Percentiles rank a stretch among this genome's conserved stretches.
Evolutionary conservation across 768 basidiomycete species (phyloP).

Genomic region (Naganishia randhawae): DNA sequence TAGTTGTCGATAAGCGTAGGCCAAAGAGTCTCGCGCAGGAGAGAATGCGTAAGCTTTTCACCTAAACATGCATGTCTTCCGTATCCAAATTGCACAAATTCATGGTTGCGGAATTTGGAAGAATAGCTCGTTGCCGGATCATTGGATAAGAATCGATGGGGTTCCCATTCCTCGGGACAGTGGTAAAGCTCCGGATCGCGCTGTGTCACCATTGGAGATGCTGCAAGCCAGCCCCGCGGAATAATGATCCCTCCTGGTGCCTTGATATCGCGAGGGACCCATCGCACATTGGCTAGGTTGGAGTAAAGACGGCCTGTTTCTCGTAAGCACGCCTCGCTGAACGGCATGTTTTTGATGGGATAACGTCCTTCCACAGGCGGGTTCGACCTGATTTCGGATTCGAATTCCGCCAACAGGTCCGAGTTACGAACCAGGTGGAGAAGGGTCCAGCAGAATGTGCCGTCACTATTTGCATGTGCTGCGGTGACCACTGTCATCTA

Average conservation of each 20-base stretch:
- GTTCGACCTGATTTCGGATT: constrained; percentile 11
- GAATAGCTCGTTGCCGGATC: neutral
- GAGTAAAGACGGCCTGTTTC: constrained; percentile 12
- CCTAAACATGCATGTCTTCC: neutral
- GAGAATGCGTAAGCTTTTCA: neutral
- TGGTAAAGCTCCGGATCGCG: neutral
- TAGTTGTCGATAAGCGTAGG: constrained; percentile 18
- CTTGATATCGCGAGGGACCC: neutral
- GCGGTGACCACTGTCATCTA: neutral
- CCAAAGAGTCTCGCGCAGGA: constrained; percentile 10
- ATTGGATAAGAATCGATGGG: neutral
- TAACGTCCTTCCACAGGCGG: neutral
- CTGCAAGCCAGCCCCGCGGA: neutral
- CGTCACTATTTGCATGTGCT: neutral
- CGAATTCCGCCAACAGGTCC: neutral
- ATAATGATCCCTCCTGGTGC: constrained; percentile 2
- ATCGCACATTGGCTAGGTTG: neutral
- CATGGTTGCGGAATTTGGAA: neutral
- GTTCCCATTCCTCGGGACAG: neutral
- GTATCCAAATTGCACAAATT: neutral
- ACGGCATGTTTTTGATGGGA: constrained; percentile 7
- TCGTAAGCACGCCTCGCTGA: constrained; percentile 17
- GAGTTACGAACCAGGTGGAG: constrained; percentile 15
- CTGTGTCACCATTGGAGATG: neutral
- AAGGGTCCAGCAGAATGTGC: constrained; percentile 9